Conservation (phyloP, 2,329 filamentous ascomycete genomes). For the Colletotrichum trifolii region DNA sequence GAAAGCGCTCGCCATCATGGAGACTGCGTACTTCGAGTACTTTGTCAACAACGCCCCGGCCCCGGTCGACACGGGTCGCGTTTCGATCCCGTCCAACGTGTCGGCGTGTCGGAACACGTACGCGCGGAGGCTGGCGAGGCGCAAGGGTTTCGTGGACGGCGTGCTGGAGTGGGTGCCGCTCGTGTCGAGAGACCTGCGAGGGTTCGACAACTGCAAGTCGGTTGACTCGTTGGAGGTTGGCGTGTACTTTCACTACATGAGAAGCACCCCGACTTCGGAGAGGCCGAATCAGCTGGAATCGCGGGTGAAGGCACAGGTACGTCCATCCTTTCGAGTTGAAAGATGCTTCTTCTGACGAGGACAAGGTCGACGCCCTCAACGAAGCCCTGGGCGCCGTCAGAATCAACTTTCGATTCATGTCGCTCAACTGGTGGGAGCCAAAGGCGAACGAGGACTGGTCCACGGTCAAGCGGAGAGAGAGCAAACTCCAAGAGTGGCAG, state of each 20-base stretch:
- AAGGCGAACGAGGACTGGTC: conserved; percentile 27
- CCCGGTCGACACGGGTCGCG: conserved; percentile 17
- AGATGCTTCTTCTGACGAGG: neutral
- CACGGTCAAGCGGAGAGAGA: conserved; percentile 2
- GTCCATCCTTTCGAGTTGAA: neutral
- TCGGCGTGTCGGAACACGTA: conserved; percentile 12
- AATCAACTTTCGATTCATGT: conserved; percentile 32
- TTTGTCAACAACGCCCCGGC: conserved; percentile 24
- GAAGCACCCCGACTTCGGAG: neutral
- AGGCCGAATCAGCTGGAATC: conserved; percentile 24
- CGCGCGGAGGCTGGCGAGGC: conserved; percentile 3
- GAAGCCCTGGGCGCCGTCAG: conserved; percentile 20
- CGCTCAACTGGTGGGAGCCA: conserved; percentile 33
- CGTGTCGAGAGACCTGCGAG: conserved; percentile 12
- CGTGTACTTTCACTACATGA: conserved; percentile 35
- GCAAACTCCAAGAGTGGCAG: conserved; percentile 29
- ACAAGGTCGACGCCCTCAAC: conserved; percentile 20
- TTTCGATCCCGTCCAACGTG: conserved; percentile 8
- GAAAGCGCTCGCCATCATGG: conserved; percentile 19
- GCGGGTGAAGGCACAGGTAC: conserved; percentile 25
- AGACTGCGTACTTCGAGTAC: conserved; percentile 33
- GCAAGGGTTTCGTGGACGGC: neutral
- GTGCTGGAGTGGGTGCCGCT: conserved; percentile 18
- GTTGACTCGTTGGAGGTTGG: conserved; percentile 21
- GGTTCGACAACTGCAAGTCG: conserved; percentile 23